These are phyloP conservation scores for Coix lacrymajobi DNA, from an alignment of 176 grass and related monocot species.

Conservation along the genomic window DNA sequence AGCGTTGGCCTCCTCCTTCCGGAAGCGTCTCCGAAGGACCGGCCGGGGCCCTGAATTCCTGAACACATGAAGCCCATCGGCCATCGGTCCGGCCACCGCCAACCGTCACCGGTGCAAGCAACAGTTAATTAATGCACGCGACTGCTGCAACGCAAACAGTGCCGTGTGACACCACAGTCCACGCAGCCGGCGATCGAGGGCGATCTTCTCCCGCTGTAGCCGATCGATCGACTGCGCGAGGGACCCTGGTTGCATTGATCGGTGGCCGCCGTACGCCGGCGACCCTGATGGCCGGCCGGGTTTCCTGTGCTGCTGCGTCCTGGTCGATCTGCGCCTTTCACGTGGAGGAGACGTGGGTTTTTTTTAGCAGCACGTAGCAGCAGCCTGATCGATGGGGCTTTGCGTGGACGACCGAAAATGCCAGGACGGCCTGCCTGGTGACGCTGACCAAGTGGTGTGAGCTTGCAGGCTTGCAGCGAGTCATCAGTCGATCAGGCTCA, in stretches of 20 bases:
- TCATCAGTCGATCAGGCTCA: background rate
- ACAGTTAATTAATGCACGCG: background rate
- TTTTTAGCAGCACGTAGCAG: background rate
- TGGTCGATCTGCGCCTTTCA: background rate
- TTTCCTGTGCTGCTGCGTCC: background rate
- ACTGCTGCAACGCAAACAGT: background rate
- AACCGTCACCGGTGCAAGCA: background rate
- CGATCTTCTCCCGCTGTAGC: background rate
- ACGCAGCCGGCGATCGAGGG: background rate
- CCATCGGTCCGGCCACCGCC: background rate
- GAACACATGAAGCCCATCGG: background rate
- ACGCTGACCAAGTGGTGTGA: background rate
- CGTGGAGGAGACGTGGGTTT: background rate
- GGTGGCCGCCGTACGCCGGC: background rate
- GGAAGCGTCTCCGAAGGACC: background rate
- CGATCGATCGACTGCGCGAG: background rate
- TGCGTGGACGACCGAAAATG: background rate
- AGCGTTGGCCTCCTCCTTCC: background rate
- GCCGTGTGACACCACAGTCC: slow-evolving; percentile 27
- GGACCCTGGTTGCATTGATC: too few relatives aligned
- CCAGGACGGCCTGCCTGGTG: background rate
- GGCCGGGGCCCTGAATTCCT: background rate
- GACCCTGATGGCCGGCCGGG: background rate
- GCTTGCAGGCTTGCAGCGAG: background rate
- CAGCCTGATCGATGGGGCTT: background rate